Conservation (phyloP, 139 green algal genomes). For the Chlamydomonas sphaeroides region DNA sequence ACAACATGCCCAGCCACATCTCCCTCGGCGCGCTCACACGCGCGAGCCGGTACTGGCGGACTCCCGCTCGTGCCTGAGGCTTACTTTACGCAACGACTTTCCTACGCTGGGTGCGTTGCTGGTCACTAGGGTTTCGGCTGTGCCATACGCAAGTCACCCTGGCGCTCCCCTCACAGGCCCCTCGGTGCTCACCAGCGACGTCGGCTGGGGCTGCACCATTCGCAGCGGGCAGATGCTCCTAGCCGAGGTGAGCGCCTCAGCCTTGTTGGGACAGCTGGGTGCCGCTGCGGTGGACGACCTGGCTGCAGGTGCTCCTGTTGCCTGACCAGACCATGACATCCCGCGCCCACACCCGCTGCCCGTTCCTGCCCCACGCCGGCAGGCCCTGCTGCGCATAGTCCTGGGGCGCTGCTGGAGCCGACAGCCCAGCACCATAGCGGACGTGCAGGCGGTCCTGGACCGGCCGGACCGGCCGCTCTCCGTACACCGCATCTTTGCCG, state of each 20-base stretch:
- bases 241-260: constrained; percentile 79
- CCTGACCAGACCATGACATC: too few species aligned
- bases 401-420: constrained; percentile 63
- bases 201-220: constrained; percentile 96
- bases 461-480: constrained; percentile 58
- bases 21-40: constrained; percentile 40
- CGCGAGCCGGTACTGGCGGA: constrained; percentile 59
- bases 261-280: too few species aligned
- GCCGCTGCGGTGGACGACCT: too few species aligned
- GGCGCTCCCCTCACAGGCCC: constrained; percentile 32
- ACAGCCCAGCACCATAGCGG: neutral
- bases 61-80: constrained; percentile 68
- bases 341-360: too few species aligned
- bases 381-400: constrained; percentile 67
- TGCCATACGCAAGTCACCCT: too few species aligned
- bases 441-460: constrained; percentile 61
- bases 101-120: constrained; percentile 55
- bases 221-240: constrained; percentile 95
- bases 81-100: constrained; percentile 74
- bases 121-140: constrained; percentile 23
- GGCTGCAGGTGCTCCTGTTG: too few species aligned
- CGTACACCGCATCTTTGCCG: constrained; percentile 82
- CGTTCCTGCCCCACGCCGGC: too few species aligned
- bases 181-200: constrained; percentile 72
- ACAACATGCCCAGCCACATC: too few species aligned